These are phyloP conservation scores for Avena atlantica DNA, from an alignment of 176 grass and related monocot genomes.

Conservation along the genomic window DNA sequence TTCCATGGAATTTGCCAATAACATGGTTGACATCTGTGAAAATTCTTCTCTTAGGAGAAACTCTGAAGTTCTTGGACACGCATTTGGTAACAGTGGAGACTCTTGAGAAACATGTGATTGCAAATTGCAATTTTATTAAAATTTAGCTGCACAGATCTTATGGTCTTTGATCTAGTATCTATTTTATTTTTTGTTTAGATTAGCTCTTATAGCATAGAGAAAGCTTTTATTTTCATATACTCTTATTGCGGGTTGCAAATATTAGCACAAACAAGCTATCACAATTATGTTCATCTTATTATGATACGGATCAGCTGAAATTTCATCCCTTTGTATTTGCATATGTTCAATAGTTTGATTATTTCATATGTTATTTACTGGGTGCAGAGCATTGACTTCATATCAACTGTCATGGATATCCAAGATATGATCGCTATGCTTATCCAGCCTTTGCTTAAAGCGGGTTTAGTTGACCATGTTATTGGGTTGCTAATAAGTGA, in stretches of 20 bases:
- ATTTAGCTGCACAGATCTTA: background rate
- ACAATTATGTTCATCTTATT: background rate
- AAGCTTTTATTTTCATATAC: background rate
- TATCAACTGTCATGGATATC: constrained; percentile 73
- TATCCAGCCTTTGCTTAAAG: constrained; percentile 83
- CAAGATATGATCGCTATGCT: constrained; percentile 62
- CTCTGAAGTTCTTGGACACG: background rate
- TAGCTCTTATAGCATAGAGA: background rate
- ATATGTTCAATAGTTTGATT: constrained; percentile 19
- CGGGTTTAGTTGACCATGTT: constrained; percentile 58
- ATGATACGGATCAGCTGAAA: constrained; percentile 20
- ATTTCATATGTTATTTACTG: constrained; percentile 30
- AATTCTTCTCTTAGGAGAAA: constrained; percentile 13
- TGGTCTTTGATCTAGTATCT: constrained; percentile 7
- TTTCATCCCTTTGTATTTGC: constrained; percentile 21
- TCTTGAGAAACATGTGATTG: background rate
- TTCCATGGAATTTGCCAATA: background rate
- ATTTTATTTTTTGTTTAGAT: constrained; percentile 30
- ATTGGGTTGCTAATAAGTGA: constrained; percentile 77
- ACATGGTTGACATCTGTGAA: background rate
- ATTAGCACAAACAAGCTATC: constrained; percentile 14
- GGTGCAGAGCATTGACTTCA: constrained; percentile 76
- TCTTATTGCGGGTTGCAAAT: constrained; percentile 17
- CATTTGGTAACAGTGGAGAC: background rate
- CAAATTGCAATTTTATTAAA: constrained; percentile 6